Evolutionary conservation across 805 yeast genomes (phyloP), one percentile per base, ranked within the genome.

Genomic region (Zygosaccharomyces lentus): DNA sequence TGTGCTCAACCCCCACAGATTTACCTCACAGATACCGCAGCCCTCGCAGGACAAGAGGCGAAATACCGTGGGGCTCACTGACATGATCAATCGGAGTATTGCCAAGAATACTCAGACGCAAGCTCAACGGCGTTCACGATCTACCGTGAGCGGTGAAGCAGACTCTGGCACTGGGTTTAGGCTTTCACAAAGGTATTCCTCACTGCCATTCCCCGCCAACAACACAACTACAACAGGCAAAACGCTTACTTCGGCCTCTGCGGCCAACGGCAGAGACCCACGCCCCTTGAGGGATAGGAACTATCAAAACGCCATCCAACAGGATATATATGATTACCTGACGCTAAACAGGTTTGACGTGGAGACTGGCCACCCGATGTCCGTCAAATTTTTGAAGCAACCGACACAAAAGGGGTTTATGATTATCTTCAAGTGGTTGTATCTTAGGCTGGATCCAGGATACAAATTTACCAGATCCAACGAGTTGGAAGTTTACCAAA

Each of bases 401-500:
- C 96, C 96, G 13, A 88, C 96, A 0, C 96, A 89, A 59, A 86
- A 84, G 58, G 96, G 87, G 54, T 89, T 89, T 63, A 80, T 80
- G 6, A 60, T 76, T 36, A 80, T 89, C 9, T 89, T 89, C 67
- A 85, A 84, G 62, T 90, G 88, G 76, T 66, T 90, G 19, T 88
- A 86, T 66, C 75, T 73, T 50, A 76, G 81, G 53, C 71, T 87
- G 34, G 96, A 89, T 62, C 96, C 96, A 0, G 84, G 84, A 27
- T 84, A 84, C 62, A 71, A 70, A 52, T 87, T 86, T 61, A 72
- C 78, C 13, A 78, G 77, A 58, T 73, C 86, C 12, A 75, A 85
- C 27, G 96, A 88, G 51, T 73, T 77, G 39, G 96, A 89, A 51
- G 84, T 88, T 3, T 84, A 81, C 50, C 73, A 76, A 15, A 67